Evolutionary conservation across 2,329 filamentous ascomycete species (phyloP), one percentile per base, ranked within the genome.

Genomic region (Monilinia vaccinii-corymbosi): DNA sequence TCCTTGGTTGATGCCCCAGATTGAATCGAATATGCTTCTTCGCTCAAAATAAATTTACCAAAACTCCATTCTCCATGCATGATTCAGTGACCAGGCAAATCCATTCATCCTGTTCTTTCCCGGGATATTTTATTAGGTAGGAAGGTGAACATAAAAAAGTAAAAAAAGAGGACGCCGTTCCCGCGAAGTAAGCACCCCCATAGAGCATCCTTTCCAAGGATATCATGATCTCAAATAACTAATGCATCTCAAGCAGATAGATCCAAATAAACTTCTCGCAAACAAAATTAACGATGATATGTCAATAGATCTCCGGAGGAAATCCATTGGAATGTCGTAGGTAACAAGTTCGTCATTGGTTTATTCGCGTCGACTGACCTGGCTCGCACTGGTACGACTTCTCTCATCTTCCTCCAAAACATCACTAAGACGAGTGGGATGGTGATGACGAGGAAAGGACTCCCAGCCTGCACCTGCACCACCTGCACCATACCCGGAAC

Each of bases 381-480:
- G 68, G 49, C 67, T 70, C 1, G 69, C 85, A 66, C 87, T 89
- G 16, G 87, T 89, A 25, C 88, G 82, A 71, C 88, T 89, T 55
- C 85, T 80, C 74, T 95, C 90, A 66, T 94, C 89, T 64, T 95
- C 87, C 70, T 91, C 91, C 70, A 94, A 80, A 32, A 96, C 91
- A 74, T 96, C 91, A 72, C 91, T 96, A 64, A 96, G 77, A 60
- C 92, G 79, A 10, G 91, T 96, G 0, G 91, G 91, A 74, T 96
- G 91, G 66, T 94, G 89, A 73, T 96, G 91, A 60, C 85, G 81
- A 28, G 87, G 86, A 64, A 90, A 77, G n/a, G 76, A 75, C 64
- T 94, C 89, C 89, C 90, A 95, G 18, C 83, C 86, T 2, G 84
- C 80, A 1, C 82, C 81, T 2, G 79, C 73, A 1, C 82, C 81